Evolutionary conservation across 73 alveolate species (phyloP), one percentile per base, ranked within the genome.

Genomic region (Symbiodinium natans): DNA sequence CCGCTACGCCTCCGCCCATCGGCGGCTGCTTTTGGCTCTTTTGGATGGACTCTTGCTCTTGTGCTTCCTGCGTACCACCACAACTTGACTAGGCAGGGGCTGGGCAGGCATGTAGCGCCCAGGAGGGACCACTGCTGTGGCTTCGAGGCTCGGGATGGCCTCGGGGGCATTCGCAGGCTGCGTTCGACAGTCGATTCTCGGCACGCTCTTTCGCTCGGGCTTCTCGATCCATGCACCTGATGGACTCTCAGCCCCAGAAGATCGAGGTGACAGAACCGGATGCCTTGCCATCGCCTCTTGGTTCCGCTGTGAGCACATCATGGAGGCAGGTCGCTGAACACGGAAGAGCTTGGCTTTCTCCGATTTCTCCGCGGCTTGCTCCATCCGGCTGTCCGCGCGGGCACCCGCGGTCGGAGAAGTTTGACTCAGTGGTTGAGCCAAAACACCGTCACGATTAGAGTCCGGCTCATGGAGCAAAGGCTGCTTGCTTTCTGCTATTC

Each of bases 81-180:
- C 80, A 9, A 23, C 29, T 52, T 88, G 39, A n/a, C 82, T 27
- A 2, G 95, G 95, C 34, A 90, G 41, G 1, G 75, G 96, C 96
- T 90, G 88, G 34, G 96, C 34, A 9, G 96, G 96, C 96, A 90
- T 90, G 40, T 90, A 90, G 33, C 96, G 77, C n/a, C 96, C 77
- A 5, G 96, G 88, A 1, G 96, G 77, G 11, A 84, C 80, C 41
- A 54, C 43, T 10, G 48, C 56, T 17, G 54, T 27, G 48, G 15
- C 54, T 52, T 73, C 93, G 59, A 86, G 23, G 93, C 40, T 9
- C 40, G 34, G 25, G 13, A 29, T 29, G 43, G 83, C 34, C 36
- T 25, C 40, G 25, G 86, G 31, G 38, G 68, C 34, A 29, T 42
- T 56, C 25, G 43, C 63, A 29, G 31, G 95, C 86, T 88, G 86